A percentile compares a stretch with the other conserved stretches of the same genome.
Conservation (phyloP, 1,139 yeast species). For the Wickerhamomyces sp. region DNA sequence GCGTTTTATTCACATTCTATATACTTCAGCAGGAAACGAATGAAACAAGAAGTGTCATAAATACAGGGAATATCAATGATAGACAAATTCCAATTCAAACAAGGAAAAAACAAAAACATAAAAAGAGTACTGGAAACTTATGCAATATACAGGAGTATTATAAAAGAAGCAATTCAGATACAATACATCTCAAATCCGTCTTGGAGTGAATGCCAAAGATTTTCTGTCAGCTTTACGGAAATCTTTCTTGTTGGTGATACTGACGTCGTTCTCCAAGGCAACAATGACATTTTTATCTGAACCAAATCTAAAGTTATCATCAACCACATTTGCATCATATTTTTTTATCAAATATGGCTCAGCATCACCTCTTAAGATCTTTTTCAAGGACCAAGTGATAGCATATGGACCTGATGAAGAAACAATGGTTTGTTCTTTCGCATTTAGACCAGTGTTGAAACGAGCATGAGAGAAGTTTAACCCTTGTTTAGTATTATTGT, state of each 20-base stretch:
- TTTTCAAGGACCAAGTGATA: constrained; percentile 72
- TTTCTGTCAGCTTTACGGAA: constrained; percentile 55
- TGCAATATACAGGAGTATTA: no score
- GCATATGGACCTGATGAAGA: constrained; percentile 80
- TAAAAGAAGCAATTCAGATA: no score
- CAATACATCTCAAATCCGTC: neutral
- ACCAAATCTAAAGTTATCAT: constrained; percentile 76
- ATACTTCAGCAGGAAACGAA: neutral
- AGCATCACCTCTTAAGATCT: constrained; percentile 48
- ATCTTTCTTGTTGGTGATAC: constrained; percentile 44
- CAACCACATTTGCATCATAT: constrained; percentile 60
- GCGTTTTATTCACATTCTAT: no score
- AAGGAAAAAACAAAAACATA: no score
- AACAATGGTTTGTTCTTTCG: constrained; percentile 66
- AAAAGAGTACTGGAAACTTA: no score
- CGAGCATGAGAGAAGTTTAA: constrained; percentile 66
- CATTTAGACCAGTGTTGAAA: constrained; percentile 64
- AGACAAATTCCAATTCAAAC: no score
- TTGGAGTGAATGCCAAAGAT: constrained; percentile 28
- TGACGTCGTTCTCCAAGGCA: constrained; percentile 23
- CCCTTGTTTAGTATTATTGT: constrained; percentile 44
- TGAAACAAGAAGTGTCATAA: no score
- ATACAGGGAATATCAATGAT: no score
- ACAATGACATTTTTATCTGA: constrained; percentile 66
- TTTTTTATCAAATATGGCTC: constrained; percentile 61